Conservation (phyloP, 2,329 filamentous ascomycete species). For the Sphaceloma murrayae region DNA sequence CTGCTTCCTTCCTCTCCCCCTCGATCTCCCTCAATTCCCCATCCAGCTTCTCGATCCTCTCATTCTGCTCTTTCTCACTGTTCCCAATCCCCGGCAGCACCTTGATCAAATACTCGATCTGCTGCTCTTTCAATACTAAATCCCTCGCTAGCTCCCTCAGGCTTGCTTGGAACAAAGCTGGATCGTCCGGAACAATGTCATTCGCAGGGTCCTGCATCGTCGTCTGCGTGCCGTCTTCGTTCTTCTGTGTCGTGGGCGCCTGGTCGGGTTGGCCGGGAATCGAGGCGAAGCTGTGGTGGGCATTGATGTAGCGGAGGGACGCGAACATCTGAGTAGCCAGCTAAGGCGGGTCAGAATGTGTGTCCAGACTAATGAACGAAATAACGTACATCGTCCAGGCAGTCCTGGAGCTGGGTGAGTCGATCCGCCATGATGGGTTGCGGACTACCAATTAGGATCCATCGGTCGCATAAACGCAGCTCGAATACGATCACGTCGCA, state of each 20-base stretch:
- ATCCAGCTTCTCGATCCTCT: conserved; percentile 42
- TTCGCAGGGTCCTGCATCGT: conserved; percentile 18
- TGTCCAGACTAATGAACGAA: neutral
- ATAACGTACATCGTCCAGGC: conserved; percentile 60
- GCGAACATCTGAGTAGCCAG: conserved; percentile 42
- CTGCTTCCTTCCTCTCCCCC: conserved; percentile 32
- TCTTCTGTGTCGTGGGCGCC: conserved; percentile 21
- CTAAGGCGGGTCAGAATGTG: conserved; percentile 24
- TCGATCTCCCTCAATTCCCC: conserved; percentile 36
- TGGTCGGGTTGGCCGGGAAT: conserved; percentile 36
- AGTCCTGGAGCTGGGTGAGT: conserved; percentile 75
- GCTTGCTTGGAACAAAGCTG: conserved; percentile 56
- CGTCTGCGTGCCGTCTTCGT: conserved; percentile 15
- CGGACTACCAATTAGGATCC: too few relatives aligned
- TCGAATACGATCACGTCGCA: too few relatives aligned
- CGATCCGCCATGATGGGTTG: conserved; percentile 54
- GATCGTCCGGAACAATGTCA: conserved; percentile 49
- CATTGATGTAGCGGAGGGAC: conserved; percentile 36
- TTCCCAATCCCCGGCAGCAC: conserved; percentile 67
- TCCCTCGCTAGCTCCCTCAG: conserved; percentile 66
- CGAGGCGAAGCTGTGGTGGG: conserved; percentile 33
- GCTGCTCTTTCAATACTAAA: conserved; percentile 69
- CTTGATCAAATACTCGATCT: conserved; percentile 69
- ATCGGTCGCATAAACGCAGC: neutral
- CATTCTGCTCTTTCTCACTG: conserved; percentile 66